Evolutionary conservation across 768 basidiomycete genomes (phyloP).

Genomic region (Leccinum variicolor): DNA sequence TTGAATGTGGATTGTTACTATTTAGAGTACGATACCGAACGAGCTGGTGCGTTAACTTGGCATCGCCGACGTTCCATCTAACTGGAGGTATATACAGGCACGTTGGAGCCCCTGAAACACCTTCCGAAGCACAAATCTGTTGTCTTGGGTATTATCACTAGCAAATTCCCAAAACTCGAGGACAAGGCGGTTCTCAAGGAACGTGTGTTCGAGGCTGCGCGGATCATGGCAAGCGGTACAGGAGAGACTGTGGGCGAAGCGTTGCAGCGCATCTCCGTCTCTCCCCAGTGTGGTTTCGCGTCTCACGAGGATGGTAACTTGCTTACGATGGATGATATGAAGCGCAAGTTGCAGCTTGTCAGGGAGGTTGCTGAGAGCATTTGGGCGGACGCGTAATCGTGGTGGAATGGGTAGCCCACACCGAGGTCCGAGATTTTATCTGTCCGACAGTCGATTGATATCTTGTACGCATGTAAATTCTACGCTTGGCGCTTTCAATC

Average conservation of each 20-base stretch:
- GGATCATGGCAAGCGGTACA: neutral
- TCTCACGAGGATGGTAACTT: neutral
- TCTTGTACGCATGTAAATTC: too few relatives aligned
- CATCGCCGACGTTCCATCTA: neutral
- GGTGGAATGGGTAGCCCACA: too few relatives aligned
- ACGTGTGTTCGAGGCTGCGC: neutral
- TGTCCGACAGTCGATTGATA: too few relatives aligned
- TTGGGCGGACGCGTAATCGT: neutral
- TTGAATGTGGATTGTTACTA: neutral
- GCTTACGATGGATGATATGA: neutral
- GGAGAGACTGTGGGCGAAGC: neutral
- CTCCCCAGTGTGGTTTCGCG: neutral
- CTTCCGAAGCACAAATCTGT: neutral
- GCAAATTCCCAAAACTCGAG: neutral
- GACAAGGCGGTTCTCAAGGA: neutral
- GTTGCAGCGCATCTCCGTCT: neutral
- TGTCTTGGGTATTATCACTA: neutral
- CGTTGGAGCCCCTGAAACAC: neutral
- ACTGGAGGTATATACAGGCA: neutral
- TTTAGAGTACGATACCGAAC: neutral
- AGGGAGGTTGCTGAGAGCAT: neutral
- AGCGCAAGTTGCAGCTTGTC: neutral
- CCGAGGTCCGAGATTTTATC: too few relatives aligned
- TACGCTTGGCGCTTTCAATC: too few relatives aligned
- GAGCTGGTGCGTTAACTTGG: neutral